Evolutionary conservation across 805 yeast genomes (phyloP).

Genomic region (Cyberlindnera lachancei): DNA sequence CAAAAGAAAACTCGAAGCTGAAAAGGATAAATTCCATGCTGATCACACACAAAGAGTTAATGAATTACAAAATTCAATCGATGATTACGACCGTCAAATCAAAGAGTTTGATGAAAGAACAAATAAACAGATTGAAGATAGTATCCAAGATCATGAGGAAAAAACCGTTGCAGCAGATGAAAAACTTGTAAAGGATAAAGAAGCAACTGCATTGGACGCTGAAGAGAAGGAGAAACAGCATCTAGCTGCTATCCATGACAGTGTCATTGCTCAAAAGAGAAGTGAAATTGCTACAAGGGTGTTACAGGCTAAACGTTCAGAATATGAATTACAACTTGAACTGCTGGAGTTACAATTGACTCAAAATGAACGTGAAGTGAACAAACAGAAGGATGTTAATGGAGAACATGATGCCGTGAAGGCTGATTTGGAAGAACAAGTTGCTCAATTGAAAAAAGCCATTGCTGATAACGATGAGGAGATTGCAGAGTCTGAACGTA

Average conservation of each 20-base stretch:
- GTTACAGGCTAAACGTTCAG: conserved; percentile 21
- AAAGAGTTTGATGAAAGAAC: conserved; percentile 16
- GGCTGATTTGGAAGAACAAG: conserved; percentile 14
- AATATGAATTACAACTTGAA: conserved; percentile 19
- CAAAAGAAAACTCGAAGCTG: conserved; percentile 21
- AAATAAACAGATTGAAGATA: conserved; percentile 15
- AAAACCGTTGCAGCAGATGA: conserved; percentile 13
- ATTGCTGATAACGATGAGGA: conserved; percentile 15
- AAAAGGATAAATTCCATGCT: conserved; percentile 13
- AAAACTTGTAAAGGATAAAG: conserved; percentile 15
- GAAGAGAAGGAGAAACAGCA: conserved; percentile 13
- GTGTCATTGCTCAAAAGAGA: conserved; percentile 17
- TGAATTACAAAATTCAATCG: conserved; percentile 17
- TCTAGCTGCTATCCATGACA: conserved; percentile 12
- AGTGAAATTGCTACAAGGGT: conserved; percentile 20
- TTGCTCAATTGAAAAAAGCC: conserved; percentile 10
- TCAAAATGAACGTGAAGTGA: conserved; percentile 20
- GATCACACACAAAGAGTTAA: conserved; percentile 13
- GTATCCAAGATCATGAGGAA: conserved; percentile 10
- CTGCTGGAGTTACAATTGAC: conserved; percentile 17
- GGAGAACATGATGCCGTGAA: conserved; percentile 12
- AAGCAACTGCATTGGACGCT: conserved; percentile 10
- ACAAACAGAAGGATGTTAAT: conserved; percentile 13
- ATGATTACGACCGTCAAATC: conserved; percentile 16
- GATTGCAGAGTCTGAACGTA: conserved; percentile 14